A percentile compares a stretch with the other conserved stretches of the same genome.
phyloP scores from a whole-genome alignment of 345 rosid genomes.

The Orychophragmus violaceus region DNA sequence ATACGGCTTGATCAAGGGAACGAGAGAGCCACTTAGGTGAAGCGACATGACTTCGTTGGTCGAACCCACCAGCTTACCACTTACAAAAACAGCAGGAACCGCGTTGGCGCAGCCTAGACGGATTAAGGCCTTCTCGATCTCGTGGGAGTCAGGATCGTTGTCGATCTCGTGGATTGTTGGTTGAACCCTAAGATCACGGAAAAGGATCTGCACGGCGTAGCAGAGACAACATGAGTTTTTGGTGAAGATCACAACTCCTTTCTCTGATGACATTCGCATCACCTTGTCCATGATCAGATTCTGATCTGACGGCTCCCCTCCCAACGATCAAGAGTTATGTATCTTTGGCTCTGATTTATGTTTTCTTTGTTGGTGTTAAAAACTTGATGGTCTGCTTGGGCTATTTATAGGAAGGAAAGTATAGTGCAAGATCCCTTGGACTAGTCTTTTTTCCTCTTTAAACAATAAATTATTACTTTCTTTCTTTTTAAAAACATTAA shows the following conservation, averaged over 20 bases:
- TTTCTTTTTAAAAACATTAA: background rate
- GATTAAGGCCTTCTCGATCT: background rate
- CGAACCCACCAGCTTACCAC: background rate
- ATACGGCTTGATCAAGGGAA: background rate
- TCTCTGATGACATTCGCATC: background rate
- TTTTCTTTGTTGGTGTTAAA: background rate
- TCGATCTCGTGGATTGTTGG: background rate
- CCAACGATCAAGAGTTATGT: background rate
- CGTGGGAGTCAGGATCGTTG: background rate
- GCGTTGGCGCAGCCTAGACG: background rate
- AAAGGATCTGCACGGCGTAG: background rate
- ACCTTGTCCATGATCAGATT: background rate
- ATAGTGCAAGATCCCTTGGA: constrained; percentile 20
- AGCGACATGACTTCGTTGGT: background rate
- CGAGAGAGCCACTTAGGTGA: background rate
- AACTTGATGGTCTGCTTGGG: background rate
- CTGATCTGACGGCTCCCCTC: background rate
- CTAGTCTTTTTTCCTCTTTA: background rate
- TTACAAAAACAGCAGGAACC: background rate
- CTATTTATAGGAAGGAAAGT: constrained; percentile 26
- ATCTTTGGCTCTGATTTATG: background rate
- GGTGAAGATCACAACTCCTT: background rate
- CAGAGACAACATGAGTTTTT: background rate
- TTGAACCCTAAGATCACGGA: background rate
- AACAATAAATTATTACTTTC: background rate